Evolutionary conservation across 805 yeast genomes (phyloP), one percentile per base, ranked within the genome.

Genomic region (Ogataea ganodermae): DNA sequence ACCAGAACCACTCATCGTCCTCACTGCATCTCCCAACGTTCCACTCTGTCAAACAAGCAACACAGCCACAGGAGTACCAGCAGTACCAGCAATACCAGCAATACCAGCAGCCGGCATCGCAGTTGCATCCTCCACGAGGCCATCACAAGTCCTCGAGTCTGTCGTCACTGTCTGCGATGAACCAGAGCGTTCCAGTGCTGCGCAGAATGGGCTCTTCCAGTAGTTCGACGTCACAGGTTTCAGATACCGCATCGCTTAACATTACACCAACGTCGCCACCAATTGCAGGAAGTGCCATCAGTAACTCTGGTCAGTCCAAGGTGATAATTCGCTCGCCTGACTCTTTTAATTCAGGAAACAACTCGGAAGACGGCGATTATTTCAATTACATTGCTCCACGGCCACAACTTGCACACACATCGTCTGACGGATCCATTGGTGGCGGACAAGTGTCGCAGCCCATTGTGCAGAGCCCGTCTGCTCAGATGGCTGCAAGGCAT

Each of bases 341-440:
- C 18, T 40, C 53, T 7, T 27, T 16, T 6, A 22, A 42, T 16
- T 39, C 53, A 7, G 50, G 26, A 2, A 42, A 36, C n/a, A 35
- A 24, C 22, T 35, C 24, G 6, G 44, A 55, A 18, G 33, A 23
- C 3, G 51, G 53, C n/a, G 67, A 62, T 37, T 62, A 62, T 43
- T 62, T 62, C 55, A 60, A 53, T 31, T 60, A 58, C 41, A 51
- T 53, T n/a, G 65, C 63, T 7, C 63, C 65, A 24, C 46, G 63
- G 37, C 64, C 64, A 13, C 42, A 45, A 9, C 28, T 59, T 1
- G 50, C 56, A 3, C 51, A 44, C 9, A 27, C 47, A 6, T 8
- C 35, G 6, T 57, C 60, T 6, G 27, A 41, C 6, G 49, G 52
- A 10, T 44, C 43, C 10, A 16, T 35, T 16, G 50, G 49, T 13